phyloP scores from a whole-genome alignment of 2,329 filamentous ascomycete species.

The Fusarium liriodendri region DNA sequence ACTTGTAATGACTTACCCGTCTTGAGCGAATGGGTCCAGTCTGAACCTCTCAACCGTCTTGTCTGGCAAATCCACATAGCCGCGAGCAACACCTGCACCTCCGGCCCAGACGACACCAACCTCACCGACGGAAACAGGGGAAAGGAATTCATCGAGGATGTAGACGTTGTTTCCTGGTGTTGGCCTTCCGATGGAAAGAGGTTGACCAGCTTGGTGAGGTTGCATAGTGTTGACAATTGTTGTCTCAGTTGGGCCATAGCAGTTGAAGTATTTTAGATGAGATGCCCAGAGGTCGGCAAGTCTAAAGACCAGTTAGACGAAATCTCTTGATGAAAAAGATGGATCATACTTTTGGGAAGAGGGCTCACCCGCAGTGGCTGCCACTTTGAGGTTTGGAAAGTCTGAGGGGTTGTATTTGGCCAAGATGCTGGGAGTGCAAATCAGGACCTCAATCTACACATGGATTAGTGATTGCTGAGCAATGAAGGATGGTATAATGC shows the following conservation, averaged over 20 bases:
- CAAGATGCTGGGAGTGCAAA: constrained; percentile 66
- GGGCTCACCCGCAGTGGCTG: constrained; percentile 67
- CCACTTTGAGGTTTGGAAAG: constrained; percentile 62
- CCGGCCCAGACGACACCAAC: constrained; percentile 69
- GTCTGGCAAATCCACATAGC: constrained; percentile 65
- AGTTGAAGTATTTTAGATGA: constrained; percentile 62
- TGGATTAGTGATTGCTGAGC: background rate
- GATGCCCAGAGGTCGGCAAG: constrained; percentile 67
- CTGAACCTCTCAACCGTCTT: constrained; percentile 63
- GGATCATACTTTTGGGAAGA: constrained; percentile 54
- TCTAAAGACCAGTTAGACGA: constrained; percentile 12
- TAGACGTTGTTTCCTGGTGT: constrained; percentile 69
- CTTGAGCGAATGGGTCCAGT: constrained; percentile 60
- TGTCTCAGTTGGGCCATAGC: constrained; percentile 70
- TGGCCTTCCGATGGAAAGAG: constrained; percentile 65
- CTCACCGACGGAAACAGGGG: constrained; percentile 58
- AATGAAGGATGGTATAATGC: fast-evolving
- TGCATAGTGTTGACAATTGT: constrained; percentile 68
- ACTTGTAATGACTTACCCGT: constrained; percentile 54
- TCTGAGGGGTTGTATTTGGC: constrained; percentile 58
- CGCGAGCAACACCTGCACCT: constrained; percentile 61
- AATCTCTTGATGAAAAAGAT: fast-evolving
- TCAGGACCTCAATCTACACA: constrained; percentile 61
- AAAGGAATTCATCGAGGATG: constrained; percentile 59
- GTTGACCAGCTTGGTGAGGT: constrained; percentile 52